Base-by-base conservation (phyloP, 139 green algal species). In the Picochlorum sp. region DNA sequence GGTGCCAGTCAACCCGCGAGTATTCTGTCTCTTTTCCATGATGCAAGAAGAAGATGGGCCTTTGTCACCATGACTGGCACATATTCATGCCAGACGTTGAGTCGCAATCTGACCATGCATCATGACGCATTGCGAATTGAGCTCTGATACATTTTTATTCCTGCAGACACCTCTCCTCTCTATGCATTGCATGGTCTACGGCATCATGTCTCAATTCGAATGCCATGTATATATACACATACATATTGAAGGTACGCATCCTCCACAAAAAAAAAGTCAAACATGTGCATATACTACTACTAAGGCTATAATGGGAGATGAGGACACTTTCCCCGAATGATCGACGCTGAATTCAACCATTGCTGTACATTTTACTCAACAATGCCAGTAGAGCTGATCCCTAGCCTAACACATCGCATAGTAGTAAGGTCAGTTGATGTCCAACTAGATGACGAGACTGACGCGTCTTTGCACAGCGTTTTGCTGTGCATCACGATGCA, bases 301-400 rank as follows among this genome's bases (percentile, higher is more conserved):
- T 26, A 20, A 18, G 47, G 47, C 20, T 34, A 59, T 30, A 66
- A 66, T 56, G 61, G 68, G 68, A 58, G 32, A 49, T 71, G 69
- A 76, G 44, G 69, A 76, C 56, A 63, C 69, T 76, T 76, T 76
- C 69, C 69, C 69, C 69, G 57, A 76, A 69, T 66, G 62, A 76
- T 67, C 69, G 69, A 76, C 69, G 34, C 69, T 71, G 69, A 69
- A 57, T 69, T 50, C 24, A 69, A 66, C 61, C 28, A 67, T 52
- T 57, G 62, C 69, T 70, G 52, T 76, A 52, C 37, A 56, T 59
- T 34, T 70, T 65, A 75, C 68, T 75, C 68, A 75, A 75, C 68
- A 38, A 65, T 70, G 62, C 69, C 62, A 76, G 62, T 67, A 55
- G 21, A 45, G 41, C 56, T 62, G 56, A 62, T 62, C 56, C 56